phyloP scores from a whole-genome alignment of 495 filamentous ascomycete genomes.

The Recurvomyces mirabilis region DNA sequence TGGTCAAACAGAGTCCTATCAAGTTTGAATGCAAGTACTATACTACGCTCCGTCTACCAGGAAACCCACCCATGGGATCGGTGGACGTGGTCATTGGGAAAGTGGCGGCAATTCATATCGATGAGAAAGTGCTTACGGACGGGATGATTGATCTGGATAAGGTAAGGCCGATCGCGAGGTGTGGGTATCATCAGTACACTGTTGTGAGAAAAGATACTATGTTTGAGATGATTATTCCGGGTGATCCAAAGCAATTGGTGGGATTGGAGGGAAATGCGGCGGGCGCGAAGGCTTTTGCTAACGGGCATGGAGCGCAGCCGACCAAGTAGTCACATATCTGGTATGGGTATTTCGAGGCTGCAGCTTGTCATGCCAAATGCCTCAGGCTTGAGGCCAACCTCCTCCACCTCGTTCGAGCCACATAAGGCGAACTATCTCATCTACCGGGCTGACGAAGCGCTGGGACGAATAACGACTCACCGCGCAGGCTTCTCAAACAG shows the following conservation, averaged over 20 bases:
- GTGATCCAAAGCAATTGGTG: conserved; percentile 17
- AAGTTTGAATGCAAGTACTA: conserved; percentile 48
- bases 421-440: too few relatives aligned
- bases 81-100: conserved; percentile 46
- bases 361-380: too few relatives aligned
- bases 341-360: too few relatives aligned
- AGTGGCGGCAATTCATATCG: conserved; percentile 47
- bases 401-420: too few relatives aligned
- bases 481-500: conserved; percentile 43
- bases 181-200: conserved; percentile 46
- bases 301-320: too few relatives aligned
- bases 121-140: conserved; percentile 37
- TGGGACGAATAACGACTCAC: too few relatives aligned
- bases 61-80: conserved; percentile 42
- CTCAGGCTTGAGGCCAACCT: too few relatives aligned
- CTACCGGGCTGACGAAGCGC: too few relatives aligned
- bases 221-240: conserved; percentile 25
- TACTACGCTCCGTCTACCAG: conserved; percentile 40
- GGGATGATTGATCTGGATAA: conserved; percentile 43
- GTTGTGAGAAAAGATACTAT: conserved; percentile 8
- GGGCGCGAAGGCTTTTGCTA: too few relatives aligned
- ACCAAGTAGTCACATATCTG: too few relatives aligned
- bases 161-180: conserved; percentile 46
- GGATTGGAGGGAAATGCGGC: conserved; percentile 30
- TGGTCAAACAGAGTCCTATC: conserved; percentile 42